Base-by-base conservation (phyloP, 1,139 yeast genomes). In the Yamadazyma blattariae region DNA sequence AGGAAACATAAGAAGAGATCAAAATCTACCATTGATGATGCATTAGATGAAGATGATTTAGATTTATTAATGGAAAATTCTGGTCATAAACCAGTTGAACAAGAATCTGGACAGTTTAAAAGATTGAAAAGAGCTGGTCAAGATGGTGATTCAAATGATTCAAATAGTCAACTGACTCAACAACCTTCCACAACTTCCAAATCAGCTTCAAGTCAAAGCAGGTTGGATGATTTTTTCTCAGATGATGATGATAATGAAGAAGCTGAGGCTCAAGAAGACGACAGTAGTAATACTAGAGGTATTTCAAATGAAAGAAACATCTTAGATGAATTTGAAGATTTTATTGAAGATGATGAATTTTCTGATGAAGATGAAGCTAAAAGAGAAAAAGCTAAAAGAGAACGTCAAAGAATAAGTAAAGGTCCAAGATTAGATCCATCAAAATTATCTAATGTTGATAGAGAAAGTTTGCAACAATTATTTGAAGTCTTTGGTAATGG, bases 401-500 rank as follows among this genome's bases (percentile, higher is more conserved):
- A 62, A 38, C 80, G 67, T 33, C 62, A 61, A 45, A 77, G 54
- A 57, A 25, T 34, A 9, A 58, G 57, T 42, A 53, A 55, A 39
- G 70, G 69, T 3, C 71, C 72, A 12, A 54, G 64, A 37, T 54
- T 70, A 42, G 76, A 70, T 45, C 66, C 86, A 20, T 70, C 82
- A 8, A 82, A 82, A 45, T 70, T 84, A 33, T 77, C 87, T 1
- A 88, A 82, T 34, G 83, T 92, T 30, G 96, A 94, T 50, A 83
- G 95, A 42, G 98, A 92, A 54, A 87, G 89, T 57, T 77, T 90
- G 45, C 95, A 88, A 50, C 97, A 92, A 56, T 76, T 92, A 51
- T 89, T 81, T 53, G 98, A 92, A 58, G 90, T 92, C 8, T 92
- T 92, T 56, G 99, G 99, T 42, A 94, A 89, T 57, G 99, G 98